These are phyloP conservation scores for Aspergillus pseudotamarii DNA, from an alignment of 2,329 filamentous ascomycete species.

Conservation along the genomic window DNA sequence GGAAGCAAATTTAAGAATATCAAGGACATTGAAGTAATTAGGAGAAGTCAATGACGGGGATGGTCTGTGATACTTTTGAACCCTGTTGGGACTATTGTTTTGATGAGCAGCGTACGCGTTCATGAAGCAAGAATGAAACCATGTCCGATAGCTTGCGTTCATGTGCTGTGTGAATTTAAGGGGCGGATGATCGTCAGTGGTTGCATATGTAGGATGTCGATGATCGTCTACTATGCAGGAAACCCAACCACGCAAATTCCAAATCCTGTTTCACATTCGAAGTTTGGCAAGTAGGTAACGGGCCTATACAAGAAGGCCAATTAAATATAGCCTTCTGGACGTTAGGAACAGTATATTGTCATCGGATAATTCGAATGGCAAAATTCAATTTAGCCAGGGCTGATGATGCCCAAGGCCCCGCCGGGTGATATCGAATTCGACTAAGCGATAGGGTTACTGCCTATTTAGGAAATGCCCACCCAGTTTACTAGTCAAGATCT, in stretches of 20 bases:
- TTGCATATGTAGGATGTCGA: constrained; percentile 1
- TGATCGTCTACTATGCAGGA: background rate
- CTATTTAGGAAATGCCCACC: background rate
- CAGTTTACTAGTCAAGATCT: background rate
- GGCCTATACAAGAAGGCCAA: too few species aligned
- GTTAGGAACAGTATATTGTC: background rate
- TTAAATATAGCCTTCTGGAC: background rate
- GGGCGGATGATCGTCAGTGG: background rate
- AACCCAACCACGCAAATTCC: background rate
- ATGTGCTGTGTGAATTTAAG: background rate
- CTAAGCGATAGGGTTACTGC: background rate
- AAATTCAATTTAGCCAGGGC: background rate
- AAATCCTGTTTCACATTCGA: background rate
- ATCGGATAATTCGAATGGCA: background rate
- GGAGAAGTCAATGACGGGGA: background rate
- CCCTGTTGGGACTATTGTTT: background rate
- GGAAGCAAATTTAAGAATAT: background rate
- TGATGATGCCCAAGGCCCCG: background rate
- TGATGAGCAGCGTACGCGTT: background rate
- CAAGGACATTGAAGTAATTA: background rate
- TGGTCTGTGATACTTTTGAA: background rate
- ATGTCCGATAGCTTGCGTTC: background rate
- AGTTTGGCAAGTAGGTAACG: background rate
- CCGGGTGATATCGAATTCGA: background rate
- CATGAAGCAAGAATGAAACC: background rate